These are phyloP conservation scores for Pythium brassicae DNA, from an alignment of 352 stramenopile species.

Conservation along the genomic window DNA sequence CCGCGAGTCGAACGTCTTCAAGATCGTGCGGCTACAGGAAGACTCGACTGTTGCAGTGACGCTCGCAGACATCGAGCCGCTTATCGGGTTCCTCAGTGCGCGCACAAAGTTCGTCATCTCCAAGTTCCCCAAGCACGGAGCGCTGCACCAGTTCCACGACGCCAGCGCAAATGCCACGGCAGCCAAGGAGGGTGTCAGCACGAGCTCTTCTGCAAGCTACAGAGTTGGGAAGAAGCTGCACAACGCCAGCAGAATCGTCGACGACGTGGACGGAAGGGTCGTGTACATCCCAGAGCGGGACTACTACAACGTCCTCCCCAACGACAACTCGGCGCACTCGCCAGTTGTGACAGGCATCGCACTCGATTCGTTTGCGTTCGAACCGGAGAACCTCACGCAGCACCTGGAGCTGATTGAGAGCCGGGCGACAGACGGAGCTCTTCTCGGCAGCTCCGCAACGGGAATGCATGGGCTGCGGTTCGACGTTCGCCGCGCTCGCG, in stretches of 20 bases:
- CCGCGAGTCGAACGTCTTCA: constrained; percentile 4
- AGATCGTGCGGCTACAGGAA: constrained; percentile 42
- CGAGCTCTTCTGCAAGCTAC: background rate
- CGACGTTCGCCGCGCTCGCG: constrained; percentile 15
- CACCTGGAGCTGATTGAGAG: background rate
- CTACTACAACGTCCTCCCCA: constrained; percentile 41
- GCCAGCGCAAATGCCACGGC: background rate
- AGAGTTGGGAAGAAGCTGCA: constrained; percentile 5
- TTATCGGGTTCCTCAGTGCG: constrained; percentile 25
- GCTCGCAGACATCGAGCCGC: constrained; percentile 35
- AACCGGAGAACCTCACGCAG: constrained; percentile 7
- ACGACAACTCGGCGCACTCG: background rate
- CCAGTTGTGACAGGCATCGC: constrained; percentile 1
- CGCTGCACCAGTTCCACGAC: constrained; percentile 47
- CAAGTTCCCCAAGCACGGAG: constrained; percentile 31
- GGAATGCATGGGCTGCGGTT: background rate
- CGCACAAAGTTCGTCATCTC: constrained; percentile 31
- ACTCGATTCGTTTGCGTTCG: constrained; percentile 39
- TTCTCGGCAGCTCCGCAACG: background rate
- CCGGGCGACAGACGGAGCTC: background rate
- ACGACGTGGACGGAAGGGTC: constrained; percentile 24
- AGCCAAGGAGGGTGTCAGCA: background rate
- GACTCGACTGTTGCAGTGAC: constrained; percentile 35
- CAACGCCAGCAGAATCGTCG: constrained; percentile 9
- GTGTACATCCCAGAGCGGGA: constrained; percentile 44